These are phyloP conservation scores for Candida chauliodis DNA, from an alignment of 805 yeast genomes.

Conservation along the genomic window DNA sequence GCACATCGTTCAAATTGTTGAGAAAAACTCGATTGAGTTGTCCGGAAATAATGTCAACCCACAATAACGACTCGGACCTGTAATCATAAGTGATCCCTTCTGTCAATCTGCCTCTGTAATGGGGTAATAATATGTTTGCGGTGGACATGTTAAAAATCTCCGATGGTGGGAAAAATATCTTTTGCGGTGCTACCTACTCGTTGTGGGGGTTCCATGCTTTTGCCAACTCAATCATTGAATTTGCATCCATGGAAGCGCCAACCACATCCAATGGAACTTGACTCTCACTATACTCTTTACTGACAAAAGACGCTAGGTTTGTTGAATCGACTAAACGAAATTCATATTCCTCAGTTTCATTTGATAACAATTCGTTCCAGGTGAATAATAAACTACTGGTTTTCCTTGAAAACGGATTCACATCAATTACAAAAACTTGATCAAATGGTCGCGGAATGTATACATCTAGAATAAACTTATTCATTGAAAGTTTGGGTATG, in stretches of 20 bases:
- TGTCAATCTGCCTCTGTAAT: conserved; percentile 46
- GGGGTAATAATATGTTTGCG: conserved; percentile 15
- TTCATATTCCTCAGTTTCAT: conserved; percentile 36
- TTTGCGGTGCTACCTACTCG: too few relatives aligned
- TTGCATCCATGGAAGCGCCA: conserved; percentile 71
- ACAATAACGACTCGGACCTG: conserved; percentile 48
- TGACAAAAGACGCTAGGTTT: conserved; percentile 71
- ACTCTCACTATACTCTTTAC: conserved; percentile 82
- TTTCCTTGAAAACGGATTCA: conserved; percentile 78
- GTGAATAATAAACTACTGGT: conserved; percentile 77
- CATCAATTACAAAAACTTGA: conserved; percentile 69
- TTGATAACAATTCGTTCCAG: conserved; percentile 69
- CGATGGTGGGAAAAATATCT: too few relatives aligned
- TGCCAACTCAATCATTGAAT: conserved; percentile 41
- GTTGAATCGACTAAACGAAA: conserved; percentile 66
- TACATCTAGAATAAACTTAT: conserved; percentile 66
- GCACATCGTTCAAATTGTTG: conserved; percentile 22
- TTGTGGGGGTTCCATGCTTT: conserved; percentile 9
- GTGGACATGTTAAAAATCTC: background rate
- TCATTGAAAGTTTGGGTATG: conserved; percentile 18
- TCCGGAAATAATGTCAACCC: conserved; percentile 42
- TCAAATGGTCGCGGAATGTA: conserved; percentile 75
- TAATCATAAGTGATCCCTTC: conserved; percentile 69
- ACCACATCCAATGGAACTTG: conserved; percentile 91
- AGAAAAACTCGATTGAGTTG: conserved; percentile 34